These are phyloP conservation scores for Trametes meyenii DNA, from an alignment of 768 basidiomycete genomes.

Conservation along the genomic window DNA sequence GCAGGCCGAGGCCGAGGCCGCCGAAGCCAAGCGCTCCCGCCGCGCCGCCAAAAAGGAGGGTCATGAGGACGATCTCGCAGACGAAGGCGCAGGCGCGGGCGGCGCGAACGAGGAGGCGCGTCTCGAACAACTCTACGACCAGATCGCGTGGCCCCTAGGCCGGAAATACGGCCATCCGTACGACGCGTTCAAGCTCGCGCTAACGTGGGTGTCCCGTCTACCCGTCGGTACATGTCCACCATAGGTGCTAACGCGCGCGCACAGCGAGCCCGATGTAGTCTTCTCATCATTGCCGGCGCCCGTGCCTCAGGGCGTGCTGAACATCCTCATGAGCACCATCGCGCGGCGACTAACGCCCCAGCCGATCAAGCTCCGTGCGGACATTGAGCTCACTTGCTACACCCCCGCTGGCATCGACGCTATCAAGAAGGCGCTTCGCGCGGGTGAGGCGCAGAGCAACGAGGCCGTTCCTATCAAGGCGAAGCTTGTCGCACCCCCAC, in stretches of 20 bases:
- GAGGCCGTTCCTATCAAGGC: slow-evolving; percentile 96
- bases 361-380: slow-evolving; percentile 97
- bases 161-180: slow-evolving; percentile 93
- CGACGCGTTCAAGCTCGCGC: slow-evolving; percentile 96
- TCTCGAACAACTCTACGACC: slow-evolving; percentile 86
- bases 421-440: slow-evolving; percentile 88
- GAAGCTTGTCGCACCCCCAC: slow-evolving; percentile 91
- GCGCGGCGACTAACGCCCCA: slow-evolving; percentile 96
- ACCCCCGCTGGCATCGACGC: slow-evolving; percentile 95
- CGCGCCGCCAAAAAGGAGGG: slow-evolving; percentile 48
- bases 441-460: slow-evolving; percentile 86
- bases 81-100: slow-evolving; percentile 37
- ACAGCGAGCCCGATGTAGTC: slow-evolving; percentile 77
- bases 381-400: slow-evolving; percentile 97
- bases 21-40: slow-evolving; percentile 49
- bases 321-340: slow-evolving; percentile 78
- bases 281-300: slow-evolving; percentile 69
- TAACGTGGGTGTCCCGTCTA: slow-evolving; percentile 63
- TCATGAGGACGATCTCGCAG: slow-evolving; percentile 47
- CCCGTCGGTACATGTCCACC: background rate
- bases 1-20: slow-evolving; percentile 37
- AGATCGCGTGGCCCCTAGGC: slow-evolving; percentile 91
- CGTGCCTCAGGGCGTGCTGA: slow-evolving; percentile 56
- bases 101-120: slow-evolving; percentile 72
- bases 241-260: background rate